A percentile compares a stretch with the other conserved stretches of the same genome.
These are phyloP conservation scores for Candida broadrunensis DNA, from an alignment of 805 yeast genomes.

Conservation along the genomic window DNA sequence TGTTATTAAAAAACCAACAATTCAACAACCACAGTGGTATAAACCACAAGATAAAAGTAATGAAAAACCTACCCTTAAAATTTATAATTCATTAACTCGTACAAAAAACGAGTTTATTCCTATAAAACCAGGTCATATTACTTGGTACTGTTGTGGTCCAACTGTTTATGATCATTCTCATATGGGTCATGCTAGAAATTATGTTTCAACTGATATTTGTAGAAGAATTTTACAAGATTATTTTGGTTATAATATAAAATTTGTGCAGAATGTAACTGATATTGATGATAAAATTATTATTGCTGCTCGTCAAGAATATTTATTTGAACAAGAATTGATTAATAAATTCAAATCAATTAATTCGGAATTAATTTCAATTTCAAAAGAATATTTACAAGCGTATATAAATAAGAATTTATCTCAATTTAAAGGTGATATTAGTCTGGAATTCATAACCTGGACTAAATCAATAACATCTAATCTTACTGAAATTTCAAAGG, in stretches of 20 bases:
- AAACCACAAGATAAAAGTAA: slow-evolving; percentile 11
- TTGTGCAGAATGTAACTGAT: slow-evolving; percentile 97
- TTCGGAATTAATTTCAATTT: slow-evolving; percentile 34
- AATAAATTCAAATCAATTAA: slow-evolving; percentile 24
- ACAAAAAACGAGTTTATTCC: slow-evolving; percentile 80
- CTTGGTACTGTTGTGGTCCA: slow-evolving; percentile 99
- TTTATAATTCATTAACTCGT: slow-evolving; percentile 83
- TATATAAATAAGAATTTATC: slow-evolving; percentile 59
- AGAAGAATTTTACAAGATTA: slow-evolving; percentile 86
- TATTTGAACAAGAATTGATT: slow-evolving; percentile 60
- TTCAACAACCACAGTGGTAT: slow-evolving; percentile 39
- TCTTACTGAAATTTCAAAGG: slow-evolving; percentile 45
- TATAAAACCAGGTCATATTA: slow-evolving; percentile 55
- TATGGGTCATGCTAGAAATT: slow-evolving; percentile 98
- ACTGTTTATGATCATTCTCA: slow-evolving; percentile 95
- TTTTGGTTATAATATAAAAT: slow-evolving; percentile 83
- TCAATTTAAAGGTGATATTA: slow-evolving; percentile 25
- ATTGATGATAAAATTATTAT: slow-evolving; percentile 95
- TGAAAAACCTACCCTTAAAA: slow-evolving; percentile 42
- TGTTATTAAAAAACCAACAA: slow-evolving; percentile 26
- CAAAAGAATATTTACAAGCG: slow-evolving; percentile 40
- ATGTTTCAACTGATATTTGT: slow-evolving; percentile 90
- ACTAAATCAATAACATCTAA: slow-evolving; percentile 38
- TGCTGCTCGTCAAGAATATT: slow-evolving; percentile 85
- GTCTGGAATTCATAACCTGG: slow-evolving; percentile 51